phyloP scores from a whole-genome alignment of 2,329 filamentous ascomycete genomes.

The Cladophialophora exuberans region DNA sequence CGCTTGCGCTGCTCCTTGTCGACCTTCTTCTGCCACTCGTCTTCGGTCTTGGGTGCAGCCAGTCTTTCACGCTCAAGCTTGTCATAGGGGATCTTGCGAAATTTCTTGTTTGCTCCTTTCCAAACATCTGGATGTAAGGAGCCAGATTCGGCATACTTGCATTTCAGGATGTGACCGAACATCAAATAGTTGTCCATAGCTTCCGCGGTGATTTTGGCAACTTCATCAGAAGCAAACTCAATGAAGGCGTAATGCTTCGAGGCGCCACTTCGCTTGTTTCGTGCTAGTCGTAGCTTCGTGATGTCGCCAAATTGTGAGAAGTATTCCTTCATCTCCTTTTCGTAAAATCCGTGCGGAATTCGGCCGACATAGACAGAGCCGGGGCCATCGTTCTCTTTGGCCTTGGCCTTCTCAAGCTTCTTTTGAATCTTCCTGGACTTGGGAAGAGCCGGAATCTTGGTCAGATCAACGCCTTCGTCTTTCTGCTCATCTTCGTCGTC shows the following conservation, averaged over 20 bases:
- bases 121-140: slow-evolving; percentile 81
- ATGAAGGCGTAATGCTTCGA: slow-evolving; percentile 96
- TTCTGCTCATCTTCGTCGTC: slow-evolving; percentile 54
- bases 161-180: slow-evolving; percentile 91
- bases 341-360: slow-evolving; percentile 94
- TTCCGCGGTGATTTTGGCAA: slow-evolving; percentile 88
- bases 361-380: slow-evolving; percentile 88
- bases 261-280: slow-evolving; percentile 87
- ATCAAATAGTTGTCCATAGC: slow-evolving; percentile 98
- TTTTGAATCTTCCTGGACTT: slow-evolving; percentile 51
- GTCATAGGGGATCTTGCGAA: slow-evolving; percentile 86
- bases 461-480: slow-evolving; percentile 51
- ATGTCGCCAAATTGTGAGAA: slow-evolving; percentile 92
- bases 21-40: slow-evolving; percentile 78
- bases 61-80: slow-evolving; percentile 79
- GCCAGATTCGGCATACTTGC: slow-evolving; percentile 74
- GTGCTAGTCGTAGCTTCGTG: slow-evolving; percentile 75
- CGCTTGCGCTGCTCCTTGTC: slow-evolving; percentile 73
- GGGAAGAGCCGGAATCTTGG: slow-evolving; percentile 47
- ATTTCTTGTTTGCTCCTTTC: slow-evolving; percentile 87
- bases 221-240: slow-evolving; percentile 76
- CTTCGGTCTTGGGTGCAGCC: slow-evolving; percentile 71
- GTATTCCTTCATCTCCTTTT: slow-evolving; percentile 91
- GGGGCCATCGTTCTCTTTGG: slow-evolving; percentile 54
- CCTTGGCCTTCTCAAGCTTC: slow-evolving; percentile 55